Evolutionary conservation across 805 yeast genomes (phyloP).

Genomic region (Wickerhamiella spandovensis): DNA sequence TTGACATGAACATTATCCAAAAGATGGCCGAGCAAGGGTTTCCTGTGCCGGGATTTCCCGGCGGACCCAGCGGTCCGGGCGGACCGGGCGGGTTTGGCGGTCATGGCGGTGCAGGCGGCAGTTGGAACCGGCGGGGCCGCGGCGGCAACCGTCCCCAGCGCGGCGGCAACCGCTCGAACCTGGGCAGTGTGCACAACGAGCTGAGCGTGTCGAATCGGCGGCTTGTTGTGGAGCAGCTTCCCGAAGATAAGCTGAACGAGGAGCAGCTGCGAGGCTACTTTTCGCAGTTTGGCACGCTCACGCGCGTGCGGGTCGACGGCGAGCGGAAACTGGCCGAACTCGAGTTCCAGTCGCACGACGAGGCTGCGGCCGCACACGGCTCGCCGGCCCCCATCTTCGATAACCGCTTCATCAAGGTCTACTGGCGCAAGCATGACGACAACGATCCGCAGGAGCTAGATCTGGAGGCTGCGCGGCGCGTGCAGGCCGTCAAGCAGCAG

Average conservation of each 20-base stretch:
- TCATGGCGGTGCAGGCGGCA: background rate
- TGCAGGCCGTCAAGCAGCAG: constrained; percentile 30
- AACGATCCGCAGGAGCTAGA: constrained; percentile 21
- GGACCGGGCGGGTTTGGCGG: constrained; percentile 1
- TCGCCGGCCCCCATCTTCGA: constrained; percentile 34
- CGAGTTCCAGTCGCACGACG: constrained; percentile 26
- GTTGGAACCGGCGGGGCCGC: background rate
- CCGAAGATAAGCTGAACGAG: constrained; percentile 30
- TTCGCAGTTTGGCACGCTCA: constrained; percentile 30
- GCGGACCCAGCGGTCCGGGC: constrained; percentile 2
- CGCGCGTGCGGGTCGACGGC: constrained; percentile 20
- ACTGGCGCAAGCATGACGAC: constrained; percentile 24
- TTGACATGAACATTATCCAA: background rate
- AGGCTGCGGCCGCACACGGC: constrained; percentile 32
- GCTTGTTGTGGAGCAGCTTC: constrained; percentile 32
- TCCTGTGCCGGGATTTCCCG: constrained; percentile 3
- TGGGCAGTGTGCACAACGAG: constrained; percentile 16
- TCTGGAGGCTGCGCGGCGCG: constrained; percentile 26
- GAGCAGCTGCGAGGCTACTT: constrained; percentile 26
- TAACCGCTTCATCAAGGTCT: constrained; percentile 37
- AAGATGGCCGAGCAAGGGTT: background rate
- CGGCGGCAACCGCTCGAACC: constrained; percentile 4
- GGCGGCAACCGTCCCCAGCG: background rate
- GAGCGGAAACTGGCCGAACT: constrained; percentile 27
- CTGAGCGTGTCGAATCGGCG: constrained; percentile 20